Evolutionary conservation across 2,329 filamentous ascomycete genomes (phyloP), one percentile per base, ranked within the genome.

Genomic region (Leptoxyphium fumago): DNA sequence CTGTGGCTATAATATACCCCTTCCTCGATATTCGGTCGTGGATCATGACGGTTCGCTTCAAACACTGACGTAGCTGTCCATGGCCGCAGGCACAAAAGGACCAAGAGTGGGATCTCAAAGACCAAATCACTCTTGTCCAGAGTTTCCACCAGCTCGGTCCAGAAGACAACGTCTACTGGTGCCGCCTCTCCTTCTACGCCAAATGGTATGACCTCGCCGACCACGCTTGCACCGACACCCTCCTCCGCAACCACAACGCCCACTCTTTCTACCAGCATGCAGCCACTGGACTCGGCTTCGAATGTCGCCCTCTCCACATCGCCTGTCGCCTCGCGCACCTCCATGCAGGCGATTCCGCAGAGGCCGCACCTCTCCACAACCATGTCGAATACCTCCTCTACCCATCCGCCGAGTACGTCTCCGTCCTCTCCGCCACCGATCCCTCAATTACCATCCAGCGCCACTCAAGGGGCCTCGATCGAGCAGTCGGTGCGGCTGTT

Each of bases 401-500:
- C 45, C 32, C 46, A 40, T 14, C 17, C 14, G 15, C 41, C 42
- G 39, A 41, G 40, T 42, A 32, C 38, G 42, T 36, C 36, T 44
- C 42, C 39, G 44, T 26, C 18, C 39, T 47, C 57, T 21, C 34
- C 34, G 13, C 48, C 49, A 21, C 44, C 46, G 2, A 50, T 41
- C 13, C 48, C 53, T 5, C 47, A 48, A 18, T 50, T 51, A 6
- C 47, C 50, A 10, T 46, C 48, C 14, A 53, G 48, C 38, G 52
- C 53, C 10, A 54, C 57, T 1, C 64, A 65, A 49, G 60, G 61
- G 40, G 61, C 64, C 2, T 68, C 67, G 3, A 83, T 98, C 46
- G 88, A 98, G 60, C 87, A 94, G 63, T 95, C 89, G 0, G 86
- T 98, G 43, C 79, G 83, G 59, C 88, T 94, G 52, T 98, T 98